phyloP scores from a whole-genome alignment of 1,284 basidiomycete genomes.

The Tilletia setariae region DNA sequence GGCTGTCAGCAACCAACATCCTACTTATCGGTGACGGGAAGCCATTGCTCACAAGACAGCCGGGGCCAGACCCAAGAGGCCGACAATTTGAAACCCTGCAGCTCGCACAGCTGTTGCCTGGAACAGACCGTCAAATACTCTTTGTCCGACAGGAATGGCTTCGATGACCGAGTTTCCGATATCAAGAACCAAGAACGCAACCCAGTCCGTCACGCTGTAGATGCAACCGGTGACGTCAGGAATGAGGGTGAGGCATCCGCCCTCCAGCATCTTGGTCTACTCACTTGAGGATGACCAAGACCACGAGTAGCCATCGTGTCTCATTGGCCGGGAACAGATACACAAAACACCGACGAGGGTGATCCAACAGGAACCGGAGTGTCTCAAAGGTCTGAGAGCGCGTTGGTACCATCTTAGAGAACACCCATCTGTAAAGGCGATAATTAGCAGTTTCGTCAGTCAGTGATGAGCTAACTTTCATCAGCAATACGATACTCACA shows the following conservation, averaged over 20 bases:
- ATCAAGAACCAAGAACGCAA: slow-evolving; percentile 82
- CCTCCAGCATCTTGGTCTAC: slow-evolving; percentile 31
- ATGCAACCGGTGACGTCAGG: neutral
- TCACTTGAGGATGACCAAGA: slow-evolving; percentile 69
- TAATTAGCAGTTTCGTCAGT: neutral
- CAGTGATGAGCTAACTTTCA: neutral
- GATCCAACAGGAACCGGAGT: slow-evolving; percentile 85
- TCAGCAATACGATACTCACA: slow-evolving; percentile 21
- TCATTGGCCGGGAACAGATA: slow-evolving; percentile 88
- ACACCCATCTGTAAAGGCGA: slow-evolving; percentile 60
- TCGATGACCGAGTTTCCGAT: slow-evolving; percentile 74
- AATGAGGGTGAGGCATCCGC: neutral
- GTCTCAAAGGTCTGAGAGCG: slow-evolving; percentile 71
- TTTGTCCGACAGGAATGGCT: slow-evolving; percentile 65
- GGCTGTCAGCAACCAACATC: neutral
- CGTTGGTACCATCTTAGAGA: slow-evolving; percentile 66
- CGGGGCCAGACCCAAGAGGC: slow-evolving; percentile 70
- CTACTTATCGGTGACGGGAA: neutral
- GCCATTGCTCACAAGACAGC: slow-evolving; percentile 66
- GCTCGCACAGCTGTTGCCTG: slow-evolving; percentile 70
- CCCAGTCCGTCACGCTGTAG: slow-evolving; percentile 73
- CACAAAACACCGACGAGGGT: slow-evolving; percentile 88
- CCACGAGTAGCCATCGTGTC: slow-evolving; percentile 80
- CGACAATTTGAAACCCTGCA: slow-evolving; percentile 77
- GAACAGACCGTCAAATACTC: slow-evolving; percentile 54